Evolutionary conservation across 1,139 yeast species (phyloP), one percentile per base, ranked within the genome.

Genomic region (Pichia kudriavzevii): DNA sequence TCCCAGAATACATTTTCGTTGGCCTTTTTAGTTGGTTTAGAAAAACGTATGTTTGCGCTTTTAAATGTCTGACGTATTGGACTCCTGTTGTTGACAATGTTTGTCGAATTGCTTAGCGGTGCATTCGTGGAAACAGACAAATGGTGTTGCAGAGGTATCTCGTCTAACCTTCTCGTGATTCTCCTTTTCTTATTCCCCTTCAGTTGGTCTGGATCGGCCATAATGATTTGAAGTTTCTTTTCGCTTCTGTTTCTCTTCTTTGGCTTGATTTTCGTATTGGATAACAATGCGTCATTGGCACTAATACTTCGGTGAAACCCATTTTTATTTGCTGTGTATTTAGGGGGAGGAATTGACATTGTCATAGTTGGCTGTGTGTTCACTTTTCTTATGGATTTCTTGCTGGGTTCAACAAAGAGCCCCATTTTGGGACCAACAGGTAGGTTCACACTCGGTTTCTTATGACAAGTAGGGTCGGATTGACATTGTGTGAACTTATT

Each of bases 61-160:
- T 32, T n/a, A n/a, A n/a, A n/a, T n/a, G n/a, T n/a, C n/a, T n/a
- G n/a, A n/a, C n/a, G n/a, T n/a, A n/a, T n/a, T n/a, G n/a, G n/a
- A 18, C 18, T 30, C 11, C 18, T 34, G 19, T 38, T 42, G 20
- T 30, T 37, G 14, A 26, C 30, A 7, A 31, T 23, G 31, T 42
- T 46, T 2, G 44, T 38, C 2, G 46, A 43, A 10, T 46, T 44
- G 28, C 37, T 40, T 14, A 45, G 36, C 15, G 40, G 26, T n/a
- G n/a, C n/a, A n/a, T n/a, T n/a, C n/a, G n/a, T n/a, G n/a, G n/a
- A n/a, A 17, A 33, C 13, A 6, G 7, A 10, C 12, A 14, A 26
- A 10, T 35, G 30, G 6, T 21, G 7, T 22, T 20, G 25, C 5
- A 7, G 14, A 21, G 23, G 8, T n/a, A 24, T 21, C 11, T 17